These are phyloP conservation scores for Mycena alexandri DNA, from an alignment of 768 basidiomycete genomes.

Conservation along the genomic window DNA sequence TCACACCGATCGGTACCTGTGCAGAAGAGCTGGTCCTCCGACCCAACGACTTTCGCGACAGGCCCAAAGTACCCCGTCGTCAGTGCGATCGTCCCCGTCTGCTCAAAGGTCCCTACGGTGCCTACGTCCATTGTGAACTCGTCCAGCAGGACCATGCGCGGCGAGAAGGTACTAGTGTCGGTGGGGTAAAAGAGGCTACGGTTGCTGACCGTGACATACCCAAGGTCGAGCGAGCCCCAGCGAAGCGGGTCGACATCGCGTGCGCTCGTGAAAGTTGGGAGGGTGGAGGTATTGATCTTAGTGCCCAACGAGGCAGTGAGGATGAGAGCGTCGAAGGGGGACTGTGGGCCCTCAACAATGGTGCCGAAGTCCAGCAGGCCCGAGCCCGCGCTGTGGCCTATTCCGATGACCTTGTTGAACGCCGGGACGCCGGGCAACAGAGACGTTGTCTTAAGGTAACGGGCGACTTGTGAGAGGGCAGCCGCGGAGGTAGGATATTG, in stretches of 20 bases:
- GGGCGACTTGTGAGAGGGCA: neutral
- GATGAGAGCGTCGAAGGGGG: constrained; percentile 1
- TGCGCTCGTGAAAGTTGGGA: neutral
- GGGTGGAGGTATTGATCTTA: neutral
- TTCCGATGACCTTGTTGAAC: neutral
- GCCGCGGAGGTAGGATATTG: neutral
- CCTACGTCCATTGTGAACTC: neutral
- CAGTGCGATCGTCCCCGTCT: neutral
- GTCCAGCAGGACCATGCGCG: neutral
- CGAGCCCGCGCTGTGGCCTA: constrained; percentile 5
- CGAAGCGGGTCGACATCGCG: neutral
- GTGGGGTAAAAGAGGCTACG: neutral
- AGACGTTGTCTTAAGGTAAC: neutral
- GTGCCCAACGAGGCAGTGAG: neutral
- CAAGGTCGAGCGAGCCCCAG: neutral
- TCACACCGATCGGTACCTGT: neutral
- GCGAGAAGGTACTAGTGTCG: neutral
- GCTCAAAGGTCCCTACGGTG: neutral
- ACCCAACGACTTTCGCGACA: constrained; percentile 5
- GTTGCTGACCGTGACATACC: neutral
- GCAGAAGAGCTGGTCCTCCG: constrained; percentile 1
- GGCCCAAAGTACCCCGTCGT: neutral
- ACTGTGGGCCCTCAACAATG: neutral
- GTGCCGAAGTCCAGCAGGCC: neutral
- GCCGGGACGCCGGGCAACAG: neutral